phyloP scores from a whole-genome alignment of 208 protist species.

The Acanthamoeba healyi region DNA sequence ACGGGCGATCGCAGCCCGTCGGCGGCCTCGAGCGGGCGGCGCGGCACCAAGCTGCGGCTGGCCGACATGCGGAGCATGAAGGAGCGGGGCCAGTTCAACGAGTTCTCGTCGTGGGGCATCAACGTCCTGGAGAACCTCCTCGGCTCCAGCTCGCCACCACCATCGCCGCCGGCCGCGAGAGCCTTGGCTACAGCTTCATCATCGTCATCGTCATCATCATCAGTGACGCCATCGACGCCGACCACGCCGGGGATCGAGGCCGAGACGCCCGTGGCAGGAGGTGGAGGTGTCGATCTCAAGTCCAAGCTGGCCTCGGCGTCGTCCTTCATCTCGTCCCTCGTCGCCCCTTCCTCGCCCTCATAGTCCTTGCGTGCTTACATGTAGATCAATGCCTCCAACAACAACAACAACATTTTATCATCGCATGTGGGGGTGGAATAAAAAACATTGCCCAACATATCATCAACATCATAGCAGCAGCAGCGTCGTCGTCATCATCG shows the following conservation, averaged over 20 bases:
- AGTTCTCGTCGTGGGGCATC: constrained; percentile 48
- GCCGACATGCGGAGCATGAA: constrained; percentile 42
- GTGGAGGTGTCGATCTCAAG: not conserved
- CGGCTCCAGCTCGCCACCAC: not conserved
- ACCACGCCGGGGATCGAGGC: not conserved
- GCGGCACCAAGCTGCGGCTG: constrained; percentile 1
- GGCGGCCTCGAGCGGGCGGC: not conserved
- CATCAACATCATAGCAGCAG: too few relatives aligned
- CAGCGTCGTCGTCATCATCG: too few relatives aligned
- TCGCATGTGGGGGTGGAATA: too few relatives aligned
- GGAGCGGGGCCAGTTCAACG: constrained; percentile 24
- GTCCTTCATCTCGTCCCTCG: not conserved
- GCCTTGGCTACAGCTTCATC: not conserved
- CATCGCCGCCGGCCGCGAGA: not conserved
- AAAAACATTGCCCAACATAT: too few relatives aligned
- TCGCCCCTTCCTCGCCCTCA: not conserved
- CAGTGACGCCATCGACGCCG: not conserved
- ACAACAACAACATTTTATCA: too few relatives aligned
- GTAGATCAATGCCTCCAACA: too few relatives aligned
- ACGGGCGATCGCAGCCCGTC: too few relatives aligned
- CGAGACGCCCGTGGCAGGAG: too few relatives aligned
- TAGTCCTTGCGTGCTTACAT: too few relatives aligned
- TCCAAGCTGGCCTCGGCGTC: not conserved
- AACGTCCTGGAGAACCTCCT: constrained; percentile 8
- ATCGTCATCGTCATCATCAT: not conserved